Percentiles rank a stretch among this genome's conserved stretches.
phyloP scores from a whole-genome alignment of 2,329 filamentous ascomycete species.

The Cyanodermella asteris region DNA sequence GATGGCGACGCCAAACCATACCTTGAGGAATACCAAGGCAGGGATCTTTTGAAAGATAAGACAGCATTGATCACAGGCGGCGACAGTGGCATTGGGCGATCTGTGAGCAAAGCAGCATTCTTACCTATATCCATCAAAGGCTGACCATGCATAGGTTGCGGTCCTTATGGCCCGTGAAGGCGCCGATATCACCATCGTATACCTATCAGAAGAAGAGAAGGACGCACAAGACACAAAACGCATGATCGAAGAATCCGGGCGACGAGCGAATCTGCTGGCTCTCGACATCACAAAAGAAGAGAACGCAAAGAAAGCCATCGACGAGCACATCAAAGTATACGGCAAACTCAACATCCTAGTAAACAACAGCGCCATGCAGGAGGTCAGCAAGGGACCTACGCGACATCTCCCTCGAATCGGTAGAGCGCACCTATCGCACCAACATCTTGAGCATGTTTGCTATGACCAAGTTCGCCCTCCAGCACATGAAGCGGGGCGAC shows the following conservation, averaged over 20 bases:
- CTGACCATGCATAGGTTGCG: conserved; percentile 28
- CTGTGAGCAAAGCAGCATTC: no score
- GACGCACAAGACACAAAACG: conserved; percentile 33
- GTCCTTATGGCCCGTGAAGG: conserved; percentile 36
- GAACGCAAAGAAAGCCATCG: conserved; percentile 28
- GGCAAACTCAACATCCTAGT: conserved; percentile 27
- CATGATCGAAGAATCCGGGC: conserved; percentile 28
- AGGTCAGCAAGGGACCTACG: conserved; percentile 29
- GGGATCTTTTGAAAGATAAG: no score
- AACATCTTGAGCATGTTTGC: conserved; percentile 38
- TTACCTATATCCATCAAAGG: no score
- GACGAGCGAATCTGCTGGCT: conserved; percentile 24
- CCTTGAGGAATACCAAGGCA: no score
- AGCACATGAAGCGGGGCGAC: conserved; percentile 30
- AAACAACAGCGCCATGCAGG: conserved; percentile 37
- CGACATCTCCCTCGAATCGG: conserved; percentile 31
- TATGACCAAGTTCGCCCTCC: conserved; percentile 34
- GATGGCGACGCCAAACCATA: no score
- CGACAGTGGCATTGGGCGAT: no score
- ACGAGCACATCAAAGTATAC: conserved; percentile 29
- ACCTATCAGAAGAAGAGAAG: conserved; percentile 32
- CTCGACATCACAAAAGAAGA: conserved; percentile 28
- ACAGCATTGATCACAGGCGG: no score
- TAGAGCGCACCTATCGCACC: conserved; percentile 33
- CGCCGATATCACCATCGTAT: conserved; percentile 32